These are phyloP conservation scores for Marchantia polymorpha DNA, from an alignment of 225 moss, liverwort and hornwort species.

Conservation along the genomic window DNA sequence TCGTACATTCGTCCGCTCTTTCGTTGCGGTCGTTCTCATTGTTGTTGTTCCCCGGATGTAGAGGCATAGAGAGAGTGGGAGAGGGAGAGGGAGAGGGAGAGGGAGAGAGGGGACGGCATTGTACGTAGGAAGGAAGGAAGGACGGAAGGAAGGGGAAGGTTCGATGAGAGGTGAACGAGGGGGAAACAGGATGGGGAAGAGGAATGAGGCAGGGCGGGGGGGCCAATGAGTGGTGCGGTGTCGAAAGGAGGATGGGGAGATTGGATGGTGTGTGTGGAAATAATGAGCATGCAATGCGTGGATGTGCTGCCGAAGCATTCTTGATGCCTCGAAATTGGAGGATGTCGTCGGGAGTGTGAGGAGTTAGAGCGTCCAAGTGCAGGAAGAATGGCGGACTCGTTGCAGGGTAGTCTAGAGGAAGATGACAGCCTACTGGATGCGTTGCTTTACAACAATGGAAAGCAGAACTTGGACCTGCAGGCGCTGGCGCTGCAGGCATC, in stretches of 20 bases:
- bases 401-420: slow-evolving; percentile 69
- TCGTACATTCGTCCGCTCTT: neutral
- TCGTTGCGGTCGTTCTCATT: neutral
- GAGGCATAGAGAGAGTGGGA: slow-evolving; percentile 9
- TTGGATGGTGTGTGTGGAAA: slow-evolving; percentile 29
- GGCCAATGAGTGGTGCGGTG: slow-evolving; percentile 27
- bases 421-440: slow-evolving; percentile 73
- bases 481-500: slow-evolving; percentile 30
- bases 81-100: slow-evolving; percentile 2
- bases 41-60: neutral
- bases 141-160: neutral
- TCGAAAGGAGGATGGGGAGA: slow-evolving; percentile 28
- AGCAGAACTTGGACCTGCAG: slow-evolving; percentile 59
- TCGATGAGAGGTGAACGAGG: slow-evolving; percentile 16
- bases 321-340: slow-evolving; percentile 39
- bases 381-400: slow-evolving; percentile 80
- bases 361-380: slow-evolving; percentile 25
- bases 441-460: slow-evolving; percentile 50
- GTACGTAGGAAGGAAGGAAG: slow-evolving; percentile 1
- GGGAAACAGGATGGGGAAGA: slow-evolving; percentile 35
- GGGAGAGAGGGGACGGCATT: neutral
- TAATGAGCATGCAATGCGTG: slow-evolving; percentile 44
- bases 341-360: slow-evolving; percentile 40
- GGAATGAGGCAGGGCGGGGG: slow-evolving; percentile 18
- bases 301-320: slow-evolving; percentile 30